Evolutionary conservation across 2,329 filamentous ascomycete genomes (phyloP), one percentile per base, ranked within the genome.

Genomic region (Diaporthe nobilis): DNA sequence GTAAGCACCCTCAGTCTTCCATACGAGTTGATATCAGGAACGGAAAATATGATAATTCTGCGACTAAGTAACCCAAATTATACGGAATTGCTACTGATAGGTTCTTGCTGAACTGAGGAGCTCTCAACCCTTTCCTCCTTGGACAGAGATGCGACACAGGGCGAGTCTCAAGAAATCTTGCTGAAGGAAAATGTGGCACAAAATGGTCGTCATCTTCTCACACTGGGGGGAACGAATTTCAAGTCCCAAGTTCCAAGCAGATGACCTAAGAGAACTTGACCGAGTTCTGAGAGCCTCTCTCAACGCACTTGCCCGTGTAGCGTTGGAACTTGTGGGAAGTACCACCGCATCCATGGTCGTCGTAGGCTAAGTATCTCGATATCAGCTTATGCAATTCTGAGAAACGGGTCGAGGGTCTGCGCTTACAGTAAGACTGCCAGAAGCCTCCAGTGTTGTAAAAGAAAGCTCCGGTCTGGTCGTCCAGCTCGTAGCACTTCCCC

Each of bases 401-500:
- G n/a, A 42, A 20, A 61, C 1, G 9, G 9, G 8, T 25, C 37
- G 7, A 12, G n/a, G 44, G 20, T 8, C 28, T 2, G 13, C 15
- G 13, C 37, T 61, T 44, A 61, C 58, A 61, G n/a, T 44, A 61
- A 61, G 58, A 61, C 12, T 61, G 58, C 58, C 58, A 61, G n/a
- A 61, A 61, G 37, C 58, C 58, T 44, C 58, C 37, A 25, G 37
- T 61, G 37, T 61, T 61, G 37, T 61, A 61, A 8, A 61, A 42
- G 37, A 61, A 61, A 44, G 58, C 37, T 10, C 58, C 58, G 58
- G 58, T 44, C 15, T 61, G 37, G n/a, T 61, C 58, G n/a, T 61
- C 37, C 13, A 61, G 58, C n/a, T 61, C 37, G 37, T 63, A 63
- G 37, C 37, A 44, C 58, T 63, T 44, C 15, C 58, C 58, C n/a